Evolutionary conservation across 129 eudicot species (phyloP).

Genomic region (Rutidosis leptorrhynchoides): DNA sequence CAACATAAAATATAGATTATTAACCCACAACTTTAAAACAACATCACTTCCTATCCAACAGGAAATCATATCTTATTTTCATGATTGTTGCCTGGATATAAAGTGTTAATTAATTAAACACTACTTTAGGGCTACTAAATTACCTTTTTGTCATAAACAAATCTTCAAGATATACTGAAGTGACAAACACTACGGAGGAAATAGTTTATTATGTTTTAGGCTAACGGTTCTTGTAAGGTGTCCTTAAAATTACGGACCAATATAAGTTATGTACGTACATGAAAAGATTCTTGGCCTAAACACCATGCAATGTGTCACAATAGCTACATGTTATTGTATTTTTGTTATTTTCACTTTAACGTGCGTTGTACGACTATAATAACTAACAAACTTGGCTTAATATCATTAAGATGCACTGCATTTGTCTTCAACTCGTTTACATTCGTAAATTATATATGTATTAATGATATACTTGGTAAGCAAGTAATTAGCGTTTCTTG

Average conservation of each 20-base stretch:
- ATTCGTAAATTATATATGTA: too few species aligned
- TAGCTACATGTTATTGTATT: background rate
- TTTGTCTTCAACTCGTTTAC: background rate
- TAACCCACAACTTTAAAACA: constrained; percentile 20
- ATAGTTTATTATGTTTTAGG: background rate
- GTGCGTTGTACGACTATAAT: background rate
- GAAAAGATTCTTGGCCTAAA: constrained; percentile 19
- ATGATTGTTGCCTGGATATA: constrained; percentile 25
- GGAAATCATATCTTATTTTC: constrained; percentile 18
- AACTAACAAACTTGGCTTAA: background rate
- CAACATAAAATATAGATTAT: constrained; percentile 21
- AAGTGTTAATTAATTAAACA: constrained; percentile 29
- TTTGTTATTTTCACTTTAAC: background rate
- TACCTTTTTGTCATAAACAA: constrained; percentile 19
- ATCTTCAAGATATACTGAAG: constrained; percentile 20
- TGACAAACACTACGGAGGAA: constrained; percentile 26
- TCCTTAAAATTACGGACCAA: background rate
- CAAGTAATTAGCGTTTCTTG: too few species aligned
- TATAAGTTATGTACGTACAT: background rate
- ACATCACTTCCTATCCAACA: constrained; percentile 31
- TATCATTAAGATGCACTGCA: background rate
- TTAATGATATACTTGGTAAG: too few species aligned
- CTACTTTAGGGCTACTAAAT: constrained; percentile 17
- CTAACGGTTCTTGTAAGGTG: constrained; percentile 2
- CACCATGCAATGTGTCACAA: constrained; percentile 11